A percentile compares a stretch with the other conserved stretches of the same genome.
Conservation (phyloP, 2,329 filamentous ascomycete species). For the Blastomyces emzantsi region DNA sequence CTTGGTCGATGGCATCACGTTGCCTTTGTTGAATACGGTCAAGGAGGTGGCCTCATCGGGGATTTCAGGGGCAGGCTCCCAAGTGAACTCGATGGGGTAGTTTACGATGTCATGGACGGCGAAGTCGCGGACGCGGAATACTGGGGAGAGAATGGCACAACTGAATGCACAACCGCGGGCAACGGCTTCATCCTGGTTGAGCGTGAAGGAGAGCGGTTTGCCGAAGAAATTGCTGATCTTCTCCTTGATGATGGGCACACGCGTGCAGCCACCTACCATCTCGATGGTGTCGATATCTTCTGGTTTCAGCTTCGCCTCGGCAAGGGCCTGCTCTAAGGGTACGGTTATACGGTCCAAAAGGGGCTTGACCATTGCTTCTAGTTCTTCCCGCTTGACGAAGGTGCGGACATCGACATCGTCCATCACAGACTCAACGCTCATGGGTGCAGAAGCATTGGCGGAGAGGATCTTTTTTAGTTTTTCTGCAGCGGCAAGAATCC, state of each 20-base stretch:
- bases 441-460: conserved; percentile 80
- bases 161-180: conserved; percentile 94
- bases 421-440: conserved; percentile 98
- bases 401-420: conserved; percentile 80
- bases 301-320: conserved; percentile 81
- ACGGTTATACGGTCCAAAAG: conserved; percentile 62
- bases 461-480: conserved; percentile 98
- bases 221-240: conserved; percentile 83
- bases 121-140: conserved; percentile 98
- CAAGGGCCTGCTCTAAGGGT: conserved; percentile 82
- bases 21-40: conserved; percentile 95
- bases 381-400: conserved; percentile 87
- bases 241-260: conserved; percentile 88
- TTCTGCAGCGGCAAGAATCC: conserved; percentile 81
- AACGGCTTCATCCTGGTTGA: conserved; percentile 97
- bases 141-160: conserved; percentile 93
- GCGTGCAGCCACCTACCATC: conserved; percentile 88
- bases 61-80: conserved; percentile 98
- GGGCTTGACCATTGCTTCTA: conserved; percentile 83
- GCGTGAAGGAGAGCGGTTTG: conserved; percentile 87
- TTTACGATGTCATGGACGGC: conserved; percentile 93
- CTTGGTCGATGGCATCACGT: conserved; percentile 95
- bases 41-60: conserved; percentile 96
- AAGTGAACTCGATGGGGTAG: conserved; percentile 97
- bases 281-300: conserved; percentile 93